phyloP scores from a whole-genome alignment of 805 yeast species.

The Saccharomycopsis oosterbeekiorum region DNA sequence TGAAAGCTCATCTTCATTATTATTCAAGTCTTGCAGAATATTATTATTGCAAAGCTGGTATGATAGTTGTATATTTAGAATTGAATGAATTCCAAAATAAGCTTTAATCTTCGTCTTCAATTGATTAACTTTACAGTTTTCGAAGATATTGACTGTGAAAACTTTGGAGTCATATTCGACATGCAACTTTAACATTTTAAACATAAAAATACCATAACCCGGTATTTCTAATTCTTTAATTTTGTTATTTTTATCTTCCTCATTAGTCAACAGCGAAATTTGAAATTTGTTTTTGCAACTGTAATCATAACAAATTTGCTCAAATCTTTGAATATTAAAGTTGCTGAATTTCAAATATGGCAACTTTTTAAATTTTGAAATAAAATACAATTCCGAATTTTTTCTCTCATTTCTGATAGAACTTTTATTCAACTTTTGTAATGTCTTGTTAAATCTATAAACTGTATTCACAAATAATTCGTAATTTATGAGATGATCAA shows the following conservation, averaged over 20 bases:
- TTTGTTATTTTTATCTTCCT: background rate
- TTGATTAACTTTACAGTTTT: background rate
- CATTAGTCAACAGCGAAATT: too few relatives aligned
- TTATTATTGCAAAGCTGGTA: background rate
- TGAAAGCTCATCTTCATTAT: background rate
- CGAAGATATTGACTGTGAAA: background rate
- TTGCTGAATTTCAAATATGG: slow-evolving; percentile 17
- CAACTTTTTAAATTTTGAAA: slow-evolving; percentile 35
- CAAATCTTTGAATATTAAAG: slow-evolving; percentile 14
- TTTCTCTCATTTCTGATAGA: slow-evolving; percentile 38
- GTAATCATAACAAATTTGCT: slow-evolving; percentile 19
- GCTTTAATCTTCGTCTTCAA: background rate
- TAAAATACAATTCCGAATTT: slow-evolving; percentile 62
- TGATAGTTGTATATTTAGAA: background rate
- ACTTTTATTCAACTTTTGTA: slow-evolving; percentile 51
- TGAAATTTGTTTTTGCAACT: background rate
- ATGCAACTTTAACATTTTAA: background rate
- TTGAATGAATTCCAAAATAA: background rate
- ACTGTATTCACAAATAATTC: slow-evolving; percentile 19
- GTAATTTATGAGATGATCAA: slow-evolving; percentile 19
- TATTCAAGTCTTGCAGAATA: background rate
- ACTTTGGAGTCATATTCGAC: background rate
- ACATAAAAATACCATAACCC: background rate
- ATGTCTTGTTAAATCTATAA: slow-evolving; percentile 20
- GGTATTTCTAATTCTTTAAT: slow-evolving; percentile 1